Evolutionary conservation across 768 basidiomycete genomes (phyloP), one percentile per base, ranked within the genome.

Genomic region (Rhodotorula graminis): DNA sequence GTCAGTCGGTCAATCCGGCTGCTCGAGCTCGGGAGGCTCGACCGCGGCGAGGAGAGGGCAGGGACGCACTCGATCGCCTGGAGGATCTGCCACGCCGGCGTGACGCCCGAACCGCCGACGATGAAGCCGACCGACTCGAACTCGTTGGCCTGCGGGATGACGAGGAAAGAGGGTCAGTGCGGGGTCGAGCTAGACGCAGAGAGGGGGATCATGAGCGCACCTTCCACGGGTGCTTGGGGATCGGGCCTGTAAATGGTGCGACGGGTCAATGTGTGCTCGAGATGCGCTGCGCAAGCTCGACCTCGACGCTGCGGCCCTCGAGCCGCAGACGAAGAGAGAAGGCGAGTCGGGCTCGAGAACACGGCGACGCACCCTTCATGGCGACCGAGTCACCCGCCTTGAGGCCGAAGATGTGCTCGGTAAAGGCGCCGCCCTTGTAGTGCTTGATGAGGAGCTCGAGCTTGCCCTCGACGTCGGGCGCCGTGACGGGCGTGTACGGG

Each of bases 91-190:
- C 60, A 70, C 80, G 82, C 81, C 50, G 82, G 82, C 2, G 82
- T 83, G 74, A 98, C 92, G 80, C 96, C 96, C 75, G 88, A 90
- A 65, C 96, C 96, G 65, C 96, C 96, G 47, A 91, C 92, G 77
- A 98, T 91, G 77, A 94, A 84, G 21, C 89, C 90, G 66, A 96
- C 88, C 76, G 69, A 70, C 52, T 72, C 65, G 64, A 89, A 88
- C 80, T 92, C 87, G 80, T 92, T 91, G 75, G 84, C 84, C 82
- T 92, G 88, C 50, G 25, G 2, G 23, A 9, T 25, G 27, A 14
- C 2, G 14, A 25, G 15, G 14, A 55, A 15, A 25, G 5, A 25
- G 50, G 50, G 23, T 52, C 23, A 55, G n/a, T 16, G 27, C 11
- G 15, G 9, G 27, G 11, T n/a, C 27, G 29, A 11, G n/a, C n/a